Percentiles rank a stretch among this genome's conserved stretches.
Evolutionary conservation across 306 rosid species (phyloP).

Genomic region (Carpinus fangiana): DNA sequence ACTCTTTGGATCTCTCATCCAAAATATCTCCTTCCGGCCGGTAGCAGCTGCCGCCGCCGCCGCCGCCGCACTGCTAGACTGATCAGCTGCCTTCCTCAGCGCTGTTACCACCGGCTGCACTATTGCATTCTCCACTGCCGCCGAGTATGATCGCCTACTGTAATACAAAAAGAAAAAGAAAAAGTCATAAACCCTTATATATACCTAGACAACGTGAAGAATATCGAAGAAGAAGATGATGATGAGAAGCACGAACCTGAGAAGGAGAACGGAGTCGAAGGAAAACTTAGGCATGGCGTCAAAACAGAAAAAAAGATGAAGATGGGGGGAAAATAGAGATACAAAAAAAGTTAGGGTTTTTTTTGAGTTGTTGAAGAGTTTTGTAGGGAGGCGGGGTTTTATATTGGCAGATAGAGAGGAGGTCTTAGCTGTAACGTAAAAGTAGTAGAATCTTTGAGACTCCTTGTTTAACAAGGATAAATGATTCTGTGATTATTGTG

Average conservation of each 20-base stretch:
- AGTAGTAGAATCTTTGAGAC: not conserved
- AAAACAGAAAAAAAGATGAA: not conserved
- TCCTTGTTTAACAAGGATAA: not conserved
- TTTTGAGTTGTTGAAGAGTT: not conserved
- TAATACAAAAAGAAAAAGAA: not conserved
- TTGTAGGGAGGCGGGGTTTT: slow-evolving; percentile 5
- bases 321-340: not conserved
- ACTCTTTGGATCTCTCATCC: slow-evolving; percentile 70
- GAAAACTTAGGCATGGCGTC: slow-evolving; percentile 33
- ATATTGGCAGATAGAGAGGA: slow-evolving; percentile 15
- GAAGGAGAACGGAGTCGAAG: slow-evolving; percentile 19
- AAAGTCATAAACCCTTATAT: not conserved
- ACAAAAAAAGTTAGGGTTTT: not conserved
- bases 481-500: not conserved
- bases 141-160: slow-evolving; percentile 28
- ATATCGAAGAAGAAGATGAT: not conserved
- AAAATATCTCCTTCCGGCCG: slow-evolving; percentile 29
- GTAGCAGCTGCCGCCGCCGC: not conserved
- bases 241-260: slow-evolving; percentile 25
- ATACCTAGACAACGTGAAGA: not conserved
- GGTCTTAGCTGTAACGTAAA: not conserved
- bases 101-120: slow-evolving; percentile 6
- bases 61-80: not conserved
- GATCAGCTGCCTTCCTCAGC: not conserved
- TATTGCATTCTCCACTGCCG: slow-evolving; percentile 21